Base-by-base conservation (phyloP, 371 early-diverging fungal genomes). In the Zychaea mexicana region DNA sequence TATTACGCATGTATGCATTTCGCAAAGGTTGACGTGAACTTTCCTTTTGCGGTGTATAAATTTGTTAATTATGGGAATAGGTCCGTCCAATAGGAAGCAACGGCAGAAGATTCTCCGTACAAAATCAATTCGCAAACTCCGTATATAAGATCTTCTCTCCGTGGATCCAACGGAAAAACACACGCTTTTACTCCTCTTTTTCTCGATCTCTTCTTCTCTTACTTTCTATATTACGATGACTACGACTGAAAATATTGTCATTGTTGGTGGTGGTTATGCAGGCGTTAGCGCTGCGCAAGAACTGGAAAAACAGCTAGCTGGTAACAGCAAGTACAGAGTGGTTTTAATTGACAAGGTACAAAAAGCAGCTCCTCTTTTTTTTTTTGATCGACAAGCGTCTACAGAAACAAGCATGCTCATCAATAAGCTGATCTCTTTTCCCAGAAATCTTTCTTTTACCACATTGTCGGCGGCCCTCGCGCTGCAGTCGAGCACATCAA, bases 231-330 rank as follows among this genome's bases (percentile, higher is more conserved):
- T 22, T 30, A 47, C 31, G 15, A 60, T 60, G 60, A 47, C 60
- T 33, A 30, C n/a, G n/a, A n/a, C 21, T 28, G 24, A 65, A 42
- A 67, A 67, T 26, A 76, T 76, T 59, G 69, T 76, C 15, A 67
- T 76, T 57, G 54, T 76, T 21, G 78, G 78, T 49, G 78, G 75
- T 56, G 75, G 78, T 0, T 78, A 70, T 61, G 78, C 75, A 22
- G 78, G 78, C 46, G 47, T 62, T 19, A 30, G 10, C 2, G 21
- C 57, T 27, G 78, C 75, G n/a, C 38, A 45, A 49, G 61, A 27
- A 2, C 49, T 78, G 2, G 75, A 78, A 62, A 72, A 66, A 30
- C 21, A 27, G 3, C 27, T 71, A 2, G 10, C 52, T 0, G 57
- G 42, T 1, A 61, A 63, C 24, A 24, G 46, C 42, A 45, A 65